phyloP scores from a whole-genome alignment of 1,284 basidiomycete species.

The Pterulicium gracile region DNA sequence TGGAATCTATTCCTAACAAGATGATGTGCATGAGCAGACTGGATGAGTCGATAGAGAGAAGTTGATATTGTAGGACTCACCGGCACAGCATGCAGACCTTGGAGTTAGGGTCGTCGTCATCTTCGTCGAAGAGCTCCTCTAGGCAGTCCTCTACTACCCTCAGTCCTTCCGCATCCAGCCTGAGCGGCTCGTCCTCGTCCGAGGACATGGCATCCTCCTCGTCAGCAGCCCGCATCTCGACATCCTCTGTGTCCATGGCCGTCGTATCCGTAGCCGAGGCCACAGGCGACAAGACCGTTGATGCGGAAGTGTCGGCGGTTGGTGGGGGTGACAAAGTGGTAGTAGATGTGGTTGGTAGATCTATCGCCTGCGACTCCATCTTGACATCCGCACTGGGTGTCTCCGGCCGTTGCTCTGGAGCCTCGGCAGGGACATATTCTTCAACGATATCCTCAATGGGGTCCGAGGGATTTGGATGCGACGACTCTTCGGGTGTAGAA shows the following conservation, averaged over 20 bases:
- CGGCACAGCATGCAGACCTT: conserved; percentile 38
- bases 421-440: too few species aligned
- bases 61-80: conserved; percentile 23
- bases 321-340: too few species aligned
- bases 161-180: conserved; percentile 27
- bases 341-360: too few species aligned
- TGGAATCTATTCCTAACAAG: background rate
- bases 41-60: background rate
- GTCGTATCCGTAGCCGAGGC: conserved; percentile 7
- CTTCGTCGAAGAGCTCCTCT: conserved; percentile 31
- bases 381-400: too few species aligned
- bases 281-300: too few species aligned
- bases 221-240: conserved; percentile 15
- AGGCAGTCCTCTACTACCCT: conserved; percentile 32
- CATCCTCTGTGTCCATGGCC: conserved; percentile 7
- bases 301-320: too few species aligned
- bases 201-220: conserved; percentile 17
- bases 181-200: conserved; percentile 17
- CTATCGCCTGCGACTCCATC: too few species aligned
- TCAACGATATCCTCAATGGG: too few species aligned
- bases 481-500: too few species aligned
- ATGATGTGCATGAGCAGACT: too few species aligned
- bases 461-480: too few species aligned
- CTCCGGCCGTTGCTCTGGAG: too few species aligned
- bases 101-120: conserved; percentile 23